Base-by-base conservation (phyloP, 345 rosid genomes). In the Pugionium dolabratum region DNA sequence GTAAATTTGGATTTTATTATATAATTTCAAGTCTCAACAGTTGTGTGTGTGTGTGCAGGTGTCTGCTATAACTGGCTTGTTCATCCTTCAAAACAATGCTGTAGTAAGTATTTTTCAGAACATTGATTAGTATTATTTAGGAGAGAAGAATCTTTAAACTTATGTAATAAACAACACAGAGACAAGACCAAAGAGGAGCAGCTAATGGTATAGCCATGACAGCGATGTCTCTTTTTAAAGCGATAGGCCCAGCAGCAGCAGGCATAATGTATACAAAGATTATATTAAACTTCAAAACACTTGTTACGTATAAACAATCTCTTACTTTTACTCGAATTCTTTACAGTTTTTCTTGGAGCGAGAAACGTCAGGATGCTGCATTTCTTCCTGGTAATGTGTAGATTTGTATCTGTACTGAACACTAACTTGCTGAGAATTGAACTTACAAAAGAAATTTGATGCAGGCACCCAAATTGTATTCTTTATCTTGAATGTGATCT, bases 381-480 rank as follows among this genome's bases (percentile, higher is more conserved):
- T 68, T 80, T 64, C 78, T 77, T 8, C 84, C 84, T 31, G 84
- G 84, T 80, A 77, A n/a, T 11, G 37, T 40, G 28, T 6, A 36
- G 3, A 35, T 67, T 46, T 6, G 28, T 40, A 36, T 3, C 0
- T 5, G 5, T 9, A 26, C 39, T 42, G 44, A 5, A 54, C 57
- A 54, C 2, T 63, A 55, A 27, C 31, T 47, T 35, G 32, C 33
- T 35, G 18, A 36, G n/a, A 36, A 10, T n/a, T 62, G 1, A 11
- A 34, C 28, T 27, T 25, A 7, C 11, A 34, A 43, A 9, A 5
- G 18, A 18, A 18, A 18, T 18, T 18, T 44, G 2, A 46, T 79
- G 79, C 83, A 91, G 97, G 91, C 31, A 61, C 49, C 49, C 87
- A 86, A 46, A 73, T 80, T 76, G 85, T 86, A 39, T 91, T 91